phyloP scores from a whole-genome alignment of 352 stramenopile genomes.

The Globisporangium megalacanthum region DNA sequence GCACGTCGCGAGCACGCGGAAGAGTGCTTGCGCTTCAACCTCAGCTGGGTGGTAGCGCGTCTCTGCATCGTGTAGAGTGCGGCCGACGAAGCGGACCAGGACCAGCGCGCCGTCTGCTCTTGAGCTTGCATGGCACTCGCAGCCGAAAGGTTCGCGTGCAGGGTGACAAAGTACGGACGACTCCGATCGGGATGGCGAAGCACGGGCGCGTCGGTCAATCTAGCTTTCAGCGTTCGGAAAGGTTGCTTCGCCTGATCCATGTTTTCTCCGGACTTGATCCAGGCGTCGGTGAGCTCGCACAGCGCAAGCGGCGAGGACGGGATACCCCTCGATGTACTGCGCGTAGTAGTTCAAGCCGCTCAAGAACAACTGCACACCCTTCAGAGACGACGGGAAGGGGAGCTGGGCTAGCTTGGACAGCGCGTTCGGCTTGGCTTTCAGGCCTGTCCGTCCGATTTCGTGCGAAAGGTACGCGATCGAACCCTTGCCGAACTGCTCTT shows the following conservation, averaged over 20 bases:
- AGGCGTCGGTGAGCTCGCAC: constrained; percentile 13
- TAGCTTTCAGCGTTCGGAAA: no score
- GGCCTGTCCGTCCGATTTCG: constrained; percentile 2
- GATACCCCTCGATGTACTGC: constrained; percentile 20
- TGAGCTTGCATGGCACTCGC: constrained; percentile 13
- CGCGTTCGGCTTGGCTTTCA: constrained; percentile 9
- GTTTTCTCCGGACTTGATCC: no score
- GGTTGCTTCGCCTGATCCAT: no score
- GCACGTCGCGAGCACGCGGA: constrained; percentile 6
- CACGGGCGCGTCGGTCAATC: no score
- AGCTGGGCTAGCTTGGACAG: constrained; percentile 4
- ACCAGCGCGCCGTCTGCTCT: constrained; percentile 6
- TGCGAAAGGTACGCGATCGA: constrained; percentile 16
- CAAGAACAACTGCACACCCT: constrained; percentile 19
- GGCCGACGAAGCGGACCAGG: constrained; percentile 8
- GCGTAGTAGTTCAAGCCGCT: constrained; percentile 19
- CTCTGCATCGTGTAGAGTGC: constrained; percentile 11
- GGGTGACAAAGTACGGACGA: constrained; percentile 6
- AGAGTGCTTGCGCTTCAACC: constrained; percentile 9
- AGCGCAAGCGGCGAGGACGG: constrained; percentile 10
- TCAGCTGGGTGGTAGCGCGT: constrained; percentile 12
- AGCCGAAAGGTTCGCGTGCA: constrained; percentile 19
- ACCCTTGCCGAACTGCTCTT: constrained; percentile 17
- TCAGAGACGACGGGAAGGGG: constrained; percentile 12
- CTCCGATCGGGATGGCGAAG: constrained; percentile 6